Evolutionary conservation across 805 yeast species (phyloP).

Genomic region (Komagataella phaffii): DNA sequence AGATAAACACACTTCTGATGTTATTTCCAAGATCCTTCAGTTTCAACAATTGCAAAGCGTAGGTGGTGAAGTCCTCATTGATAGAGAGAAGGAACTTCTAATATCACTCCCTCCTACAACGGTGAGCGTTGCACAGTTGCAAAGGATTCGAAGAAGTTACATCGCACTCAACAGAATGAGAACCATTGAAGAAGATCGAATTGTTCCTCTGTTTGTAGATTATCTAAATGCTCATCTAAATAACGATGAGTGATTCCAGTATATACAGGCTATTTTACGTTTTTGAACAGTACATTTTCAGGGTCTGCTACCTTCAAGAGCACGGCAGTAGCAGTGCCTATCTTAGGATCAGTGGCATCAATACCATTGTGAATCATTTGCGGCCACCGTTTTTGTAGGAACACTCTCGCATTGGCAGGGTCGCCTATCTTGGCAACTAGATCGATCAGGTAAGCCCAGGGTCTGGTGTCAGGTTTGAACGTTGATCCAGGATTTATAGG

Average conservation of each 20-base stretch:
- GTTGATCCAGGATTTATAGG: background rate
- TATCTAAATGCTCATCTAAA: slow-evolving; percentile 55
- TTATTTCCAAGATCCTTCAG: slow-evolving; percentile 48
- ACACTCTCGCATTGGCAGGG: background rate
- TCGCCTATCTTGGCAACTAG: slow-evolving; percentile 1
- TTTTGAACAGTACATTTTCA: background rate
- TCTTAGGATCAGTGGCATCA: background rate
- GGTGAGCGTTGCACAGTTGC: slow-evolving; percentile 65
- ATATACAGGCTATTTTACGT: background rate
- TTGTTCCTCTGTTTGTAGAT: slow-evolving; percentile 63
- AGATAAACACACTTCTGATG: slow-evolving; percentile 56
- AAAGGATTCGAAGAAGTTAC: slow-evolving; percentile 73
- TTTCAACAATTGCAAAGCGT: slow-evolving; percentile 38
- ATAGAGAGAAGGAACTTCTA: slow-evolving; percentile 22
- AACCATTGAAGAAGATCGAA: slow-evolving; percentile 54
- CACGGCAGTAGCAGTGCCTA: background rate
- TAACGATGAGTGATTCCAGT: slow-evolving; percentile 8
- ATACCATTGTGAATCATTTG: background rate
- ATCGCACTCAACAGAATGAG: slow-evolving; percentile 72
- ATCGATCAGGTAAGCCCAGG: background rate
- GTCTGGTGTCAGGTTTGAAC: background rate
- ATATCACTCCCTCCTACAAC: slow-evolving; percentile 51
- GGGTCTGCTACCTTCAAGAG: background rate
- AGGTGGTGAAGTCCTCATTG: slow-evolving; percentile 37
- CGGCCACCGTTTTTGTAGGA: slow-evolving; percentile 1